Evolutionary conservation across 345 rosid species (phyloP).

Genomic region (Eucalyptus curtisii): DNA sequence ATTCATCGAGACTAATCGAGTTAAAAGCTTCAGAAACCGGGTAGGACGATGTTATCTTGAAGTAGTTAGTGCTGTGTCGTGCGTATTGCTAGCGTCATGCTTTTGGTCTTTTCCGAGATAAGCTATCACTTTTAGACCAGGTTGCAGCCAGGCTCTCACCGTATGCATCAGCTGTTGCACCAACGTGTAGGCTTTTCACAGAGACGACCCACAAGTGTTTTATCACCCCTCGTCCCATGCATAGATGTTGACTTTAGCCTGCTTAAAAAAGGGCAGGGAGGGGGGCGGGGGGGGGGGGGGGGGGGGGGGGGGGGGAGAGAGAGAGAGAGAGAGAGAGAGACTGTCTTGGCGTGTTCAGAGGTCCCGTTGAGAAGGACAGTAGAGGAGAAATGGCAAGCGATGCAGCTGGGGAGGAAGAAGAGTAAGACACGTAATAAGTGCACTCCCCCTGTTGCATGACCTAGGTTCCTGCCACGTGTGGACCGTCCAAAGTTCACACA

Average conservation of each 20-base stretch:
- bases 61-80: not conserved
- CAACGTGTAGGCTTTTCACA: not conserved
- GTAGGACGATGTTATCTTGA: not conserved
- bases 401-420: not conserved
- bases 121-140: not conserved
- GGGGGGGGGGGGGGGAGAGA: too few relatives aligned
- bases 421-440: constrained; percentile 29
- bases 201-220: constrained; percentile 6
- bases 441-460: constrained; percentile 2
- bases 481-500: not conserved
- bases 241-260: not conserved
- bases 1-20: not conserved
- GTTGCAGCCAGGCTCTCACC: not conserved
- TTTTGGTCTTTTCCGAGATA: not conserved
- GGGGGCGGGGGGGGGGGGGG: not conserved
- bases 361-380: not conserved
- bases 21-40: not conserved
- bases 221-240: not conserved
- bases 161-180: not conserved
- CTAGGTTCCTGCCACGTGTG: constrained; percentile 24
- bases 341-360: not conserved
- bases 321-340: not conserved
- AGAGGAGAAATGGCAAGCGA: not conserved
- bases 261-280: not conserved
- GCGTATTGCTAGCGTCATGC: not conserved